Evolutionary conservation across 164 flowering plant genomes (phyloP).

Genomic region (Hamamelis virginiana): DNA sequence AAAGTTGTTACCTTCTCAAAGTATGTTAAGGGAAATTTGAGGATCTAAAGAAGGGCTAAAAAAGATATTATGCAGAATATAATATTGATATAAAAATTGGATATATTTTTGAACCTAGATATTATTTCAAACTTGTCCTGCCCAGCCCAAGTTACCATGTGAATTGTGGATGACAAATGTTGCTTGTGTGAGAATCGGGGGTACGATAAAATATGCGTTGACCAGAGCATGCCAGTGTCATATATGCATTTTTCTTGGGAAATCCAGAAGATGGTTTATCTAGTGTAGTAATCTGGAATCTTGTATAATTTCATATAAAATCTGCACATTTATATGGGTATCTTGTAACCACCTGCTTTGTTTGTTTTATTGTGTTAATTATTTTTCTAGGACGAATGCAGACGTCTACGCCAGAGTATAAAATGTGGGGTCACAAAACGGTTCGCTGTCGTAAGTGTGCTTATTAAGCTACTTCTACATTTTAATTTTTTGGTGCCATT

Average conservation of each 20-base stretch:
- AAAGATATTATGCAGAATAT: not conserved
- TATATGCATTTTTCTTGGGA: not conserved
- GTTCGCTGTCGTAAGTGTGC: conserved; percentile 38
- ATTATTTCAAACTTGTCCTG: not conserved
- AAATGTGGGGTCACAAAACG: conserved; percentile 36
- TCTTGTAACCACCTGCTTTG: not conserved
- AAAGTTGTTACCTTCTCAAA: not conserved
- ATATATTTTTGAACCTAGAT: not conserved
- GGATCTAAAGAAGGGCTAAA: too few relatives aligned
- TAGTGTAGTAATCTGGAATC: not conserved
- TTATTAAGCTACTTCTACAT: not conserved
- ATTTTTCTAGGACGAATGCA: conserved; percentile 45
- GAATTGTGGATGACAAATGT: not conserved
- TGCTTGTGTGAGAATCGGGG: not conserved
- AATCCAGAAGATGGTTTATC: not conserved
- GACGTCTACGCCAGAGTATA: conserved; percentile 34
- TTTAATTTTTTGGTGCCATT: not conserved
- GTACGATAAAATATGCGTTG: not conserved
- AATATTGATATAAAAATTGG: not conserved
- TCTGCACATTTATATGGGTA: not conserved
- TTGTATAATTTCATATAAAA: not conserved
- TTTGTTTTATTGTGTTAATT: not conserved
- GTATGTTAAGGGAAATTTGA: not conserved
- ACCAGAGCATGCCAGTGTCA: not conserved
- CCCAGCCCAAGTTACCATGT: not conserved